Base-by-base conservation (phyloP, 345 rosid genomes). In the Gossypium australe region DNA sequence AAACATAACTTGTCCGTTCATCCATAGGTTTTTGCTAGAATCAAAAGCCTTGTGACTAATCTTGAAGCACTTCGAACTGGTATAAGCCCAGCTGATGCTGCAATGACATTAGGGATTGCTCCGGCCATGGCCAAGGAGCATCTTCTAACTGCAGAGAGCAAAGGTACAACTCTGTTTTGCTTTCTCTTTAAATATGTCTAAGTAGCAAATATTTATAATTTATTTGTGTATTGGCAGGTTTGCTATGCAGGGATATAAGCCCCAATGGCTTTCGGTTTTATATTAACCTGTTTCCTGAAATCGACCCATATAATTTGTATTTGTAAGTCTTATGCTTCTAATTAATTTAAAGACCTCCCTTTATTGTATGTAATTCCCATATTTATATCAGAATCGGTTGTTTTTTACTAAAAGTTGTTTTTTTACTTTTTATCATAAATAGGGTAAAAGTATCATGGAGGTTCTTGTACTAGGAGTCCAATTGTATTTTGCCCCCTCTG, bases 111-210 rank as follows among this genome's bases (percentile, higher is more conserved):
- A 74, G 97, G 90, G 70, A 91, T 95, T 70, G 97, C 98, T 71
- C 98, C 99, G 74, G 98, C 99, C 60, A 86, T 95, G 98, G 98
- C 99, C 47, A 93, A 95, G 83, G 98, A 95, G 83, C 96, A 90
- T 80, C 96, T 95, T 78, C 85, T 93, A 57, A 81, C 89, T 69
- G 97, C 99, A 62, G 98, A 93, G 83, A 91, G 86, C 85, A 87
- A 82, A 88, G 99, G 98, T 91, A 71, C 57, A 22, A 11, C 71
- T 60, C 62, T 69, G 14, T 27, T 53, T 55, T 18, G 13, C 20
- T 75, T 79, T 65, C 34, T 68, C 34, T 71, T 75, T 58, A 74
- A 49, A 44, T 62, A 29, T 74, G 67, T 24, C 22, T 53, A 0
- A 63, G 51, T 13, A 20, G 48, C 73, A 52, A 38, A 27, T 20